A percentile compares a stretch with the other conserved stretches of the same genome.
Conservation (phyloP, 495 filamentous ascomycete genomes). For the Monascus purpureus region DNA sequence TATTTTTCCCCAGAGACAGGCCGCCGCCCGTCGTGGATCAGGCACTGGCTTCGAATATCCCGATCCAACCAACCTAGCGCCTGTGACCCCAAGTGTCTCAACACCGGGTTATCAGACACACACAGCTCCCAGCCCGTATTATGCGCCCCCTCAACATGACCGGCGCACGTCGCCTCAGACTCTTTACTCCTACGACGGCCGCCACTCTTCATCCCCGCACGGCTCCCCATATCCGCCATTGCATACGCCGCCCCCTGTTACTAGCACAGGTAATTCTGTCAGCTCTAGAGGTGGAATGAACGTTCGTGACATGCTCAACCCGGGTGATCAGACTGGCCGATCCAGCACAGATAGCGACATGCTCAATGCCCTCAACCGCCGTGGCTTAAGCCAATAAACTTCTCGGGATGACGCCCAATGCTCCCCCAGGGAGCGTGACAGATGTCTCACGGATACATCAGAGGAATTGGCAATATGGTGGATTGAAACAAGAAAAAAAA, state of each 20-base stretch:
- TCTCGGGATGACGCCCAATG: neutral
- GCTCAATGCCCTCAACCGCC: slow-evolving; percentile 40
- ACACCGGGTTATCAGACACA: slow-evolving; percentile 34
- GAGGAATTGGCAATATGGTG: too few species aligned
- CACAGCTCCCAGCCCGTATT: slow-evolving; percentile 32
- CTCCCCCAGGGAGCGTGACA: too few species aligned
- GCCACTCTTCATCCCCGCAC: slow-evolving; percentile 37
- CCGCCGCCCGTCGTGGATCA: slow-evolving; percentile 31
- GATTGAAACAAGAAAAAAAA: too few species aligned
- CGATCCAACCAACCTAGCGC: slow-evolving; percentile 39
- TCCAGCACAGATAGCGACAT: slow-evolving; percentile 42
- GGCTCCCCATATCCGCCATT: slow-evolving; percentile 34
- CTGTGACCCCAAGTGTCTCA: slow-evolving; percentile 36
- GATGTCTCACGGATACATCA: slow-evolving; percentile 10
- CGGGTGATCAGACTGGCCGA: slow-evolving; percentile 25
- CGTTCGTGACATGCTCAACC: slow-evolving; percentile 39
- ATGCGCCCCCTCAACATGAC: slow-evolving; percentile 28
- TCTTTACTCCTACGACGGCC: slow-evolving; percentile 31
- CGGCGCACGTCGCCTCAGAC: slow-evolving; percentile 38
- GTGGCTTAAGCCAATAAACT: slow-evolving; percentile 16
- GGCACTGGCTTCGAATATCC: slow-evolving; percentile 38
- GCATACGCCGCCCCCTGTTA: slow-evolving; percentile 27
- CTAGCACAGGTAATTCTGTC: slow-evolving; percentile 21
- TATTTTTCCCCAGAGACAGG: slow-evolving; percentile 22
- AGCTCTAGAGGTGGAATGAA: slow-evolving; percentile 33